Percentiles rank a stretch among this genome's conserved stretches.
phyloP scores from a whole-genome alignment of 1,284 basidiomycete genomes.

The Cystobasidium sp. region DNA sequence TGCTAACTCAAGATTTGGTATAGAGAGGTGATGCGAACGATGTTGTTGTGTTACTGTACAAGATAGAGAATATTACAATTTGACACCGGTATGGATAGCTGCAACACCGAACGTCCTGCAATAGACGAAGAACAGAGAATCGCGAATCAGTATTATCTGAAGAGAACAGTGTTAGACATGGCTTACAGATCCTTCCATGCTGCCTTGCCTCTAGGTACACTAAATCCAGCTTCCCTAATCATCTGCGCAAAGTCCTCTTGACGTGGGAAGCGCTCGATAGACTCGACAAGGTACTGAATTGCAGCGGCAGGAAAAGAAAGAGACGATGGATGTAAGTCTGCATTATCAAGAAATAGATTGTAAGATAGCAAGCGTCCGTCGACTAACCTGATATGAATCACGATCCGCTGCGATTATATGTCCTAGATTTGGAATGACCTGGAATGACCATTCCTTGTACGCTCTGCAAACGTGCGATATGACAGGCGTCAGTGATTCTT shows the following conservation, averaged over 20 bases:
- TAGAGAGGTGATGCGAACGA: not conserved
- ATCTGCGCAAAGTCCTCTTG: slow-evolving; percentile 89
- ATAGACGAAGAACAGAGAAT: not conserved
- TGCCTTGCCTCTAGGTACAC: slow-evolving; percentile 48
- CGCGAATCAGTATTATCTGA: not conserved
- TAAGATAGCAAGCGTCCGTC: no score
- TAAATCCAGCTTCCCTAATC: slow-evolving; percentile 61
- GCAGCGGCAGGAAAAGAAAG: not conserved
- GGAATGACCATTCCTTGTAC: slow-evolving; percentile 96
- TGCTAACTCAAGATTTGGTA: not conserved
- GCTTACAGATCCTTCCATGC: slow-evolving; percentile 51
- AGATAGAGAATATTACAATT: slow-evolving; percentile 45
- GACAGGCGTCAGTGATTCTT: not conserved
- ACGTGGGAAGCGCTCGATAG: slow-evolving; percentile 90
- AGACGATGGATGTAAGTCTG: not conserved
- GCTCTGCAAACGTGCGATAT: slow-evolving; percentile 62
- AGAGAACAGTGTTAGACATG: not conserved
- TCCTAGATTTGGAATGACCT: slow-evolving; percentile 89
- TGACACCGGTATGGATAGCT: slow-evolving; percentile 54
- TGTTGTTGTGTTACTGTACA: slow-evolving; percentile 27
- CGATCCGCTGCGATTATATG: slow-evolving; percentile 95
- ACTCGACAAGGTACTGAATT: slow-evolving; percentile 86
- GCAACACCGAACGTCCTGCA: slow-evolving; percentile 54
- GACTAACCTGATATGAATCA: slow-evolving; percentile 76
- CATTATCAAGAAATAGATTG: no score